Base-by-base conservation (phyloP, 2,329 filamentous ascomycete species). In the Colletotrichum theobromicola region DNA sequence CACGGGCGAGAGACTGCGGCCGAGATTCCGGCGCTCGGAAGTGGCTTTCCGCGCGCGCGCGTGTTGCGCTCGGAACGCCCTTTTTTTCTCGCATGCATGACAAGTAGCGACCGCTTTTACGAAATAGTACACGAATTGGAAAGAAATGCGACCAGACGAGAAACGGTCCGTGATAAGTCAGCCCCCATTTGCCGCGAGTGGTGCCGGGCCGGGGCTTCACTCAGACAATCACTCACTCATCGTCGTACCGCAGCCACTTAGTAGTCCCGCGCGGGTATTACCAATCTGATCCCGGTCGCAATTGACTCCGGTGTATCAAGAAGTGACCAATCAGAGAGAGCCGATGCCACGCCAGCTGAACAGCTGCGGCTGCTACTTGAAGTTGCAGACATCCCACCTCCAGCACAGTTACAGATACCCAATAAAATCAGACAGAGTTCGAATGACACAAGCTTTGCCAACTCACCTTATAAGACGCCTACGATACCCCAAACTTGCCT, bases 251-350 rank as follows among this genome's bases (percentile, higher is more conserved):
- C 26, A 34, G 8, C 37, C n/a, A 32, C 35, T 28, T 60, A 16
- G 16, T 50, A 70, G 46, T 72, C 72, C 68, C 72, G 72, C 72
- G 72, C 72, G 72, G 72, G 18, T 75, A 75, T 75, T 75, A 75
- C 72, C 69, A 75, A 75, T 75, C 68, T 67, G 62, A 67, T 57
- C 72, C 69, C 69, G 72, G 42, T 15, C 68, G 13, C 24, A 13
- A 64, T 35, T 55, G 46, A 42, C 21, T 15, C 68, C 42, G 61
- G 28, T 13, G 32, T 30, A 30, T 57, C 30, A 46, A 13, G 9
- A 53, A 12, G 9, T 26, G 42, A 21, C 62, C 72, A 72, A 72
- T 72, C 18, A 63, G 57, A 42, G 12, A 32, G 42, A 28, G 28
- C 21, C 32, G n/a, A 28, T n/a, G 12, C 34, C 34, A 35, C 28